Conservation (phyloP, 345 rosid genomes). For the Dipteronia dyeriana region DNA sequence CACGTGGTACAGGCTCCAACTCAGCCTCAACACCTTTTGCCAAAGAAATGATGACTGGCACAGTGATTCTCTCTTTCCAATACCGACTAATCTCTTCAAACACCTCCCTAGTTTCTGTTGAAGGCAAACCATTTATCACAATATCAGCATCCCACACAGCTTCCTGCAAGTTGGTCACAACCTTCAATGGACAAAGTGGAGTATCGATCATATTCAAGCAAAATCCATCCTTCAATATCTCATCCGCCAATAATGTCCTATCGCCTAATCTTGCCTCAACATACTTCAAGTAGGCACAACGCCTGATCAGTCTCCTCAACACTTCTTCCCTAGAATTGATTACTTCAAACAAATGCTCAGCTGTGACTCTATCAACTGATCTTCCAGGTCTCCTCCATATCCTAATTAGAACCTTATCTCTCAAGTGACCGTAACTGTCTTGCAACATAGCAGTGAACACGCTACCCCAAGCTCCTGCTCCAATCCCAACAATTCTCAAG, state of each 20-base stretch:
- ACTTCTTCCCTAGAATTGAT: conserved; percentile 94
- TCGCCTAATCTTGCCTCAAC: conserved; percentile 97
- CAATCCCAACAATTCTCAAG: conserved; percentile 81
- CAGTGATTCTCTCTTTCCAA: conserved; percentile 86
- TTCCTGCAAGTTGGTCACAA: conserved; percentile 93
- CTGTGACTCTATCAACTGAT: conserved; percentile 70
- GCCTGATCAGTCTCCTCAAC: conserved; percentile 83
- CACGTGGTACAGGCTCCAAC: conserved; percentile 72
- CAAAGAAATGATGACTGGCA: conserved; percentile 75
- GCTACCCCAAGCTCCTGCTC: conserved; percentile 99
- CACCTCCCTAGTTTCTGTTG: conserved; percentile 79
- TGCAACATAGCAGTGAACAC: conserved; percentile 90
- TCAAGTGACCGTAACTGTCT: conserved; percentile 74
- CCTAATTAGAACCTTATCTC: conserved; percentile 88
- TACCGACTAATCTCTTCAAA: conserved; percentile 85
- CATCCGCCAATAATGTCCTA: conserved; percentile 79
- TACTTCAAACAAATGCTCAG: conserved; percentile 94
- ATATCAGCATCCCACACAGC: conserved; percentile 99
- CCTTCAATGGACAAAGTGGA: conserved; percentile 88
- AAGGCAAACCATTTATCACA: conserved; percentile 92
- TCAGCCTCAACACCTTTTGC: conserved; percentile 96
- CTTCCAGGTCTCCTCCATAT: conserved; percentile 94
- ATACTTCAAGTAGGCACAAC: conserved; percentile 93
- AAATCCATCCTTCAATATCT: conserved; percentile 94
- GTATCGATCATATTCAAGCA: conserved; percentile 97